phyloP scores from a whole-genome alignment of 352 stramenopile species.

The Globisporangium barbulae region DNA sequence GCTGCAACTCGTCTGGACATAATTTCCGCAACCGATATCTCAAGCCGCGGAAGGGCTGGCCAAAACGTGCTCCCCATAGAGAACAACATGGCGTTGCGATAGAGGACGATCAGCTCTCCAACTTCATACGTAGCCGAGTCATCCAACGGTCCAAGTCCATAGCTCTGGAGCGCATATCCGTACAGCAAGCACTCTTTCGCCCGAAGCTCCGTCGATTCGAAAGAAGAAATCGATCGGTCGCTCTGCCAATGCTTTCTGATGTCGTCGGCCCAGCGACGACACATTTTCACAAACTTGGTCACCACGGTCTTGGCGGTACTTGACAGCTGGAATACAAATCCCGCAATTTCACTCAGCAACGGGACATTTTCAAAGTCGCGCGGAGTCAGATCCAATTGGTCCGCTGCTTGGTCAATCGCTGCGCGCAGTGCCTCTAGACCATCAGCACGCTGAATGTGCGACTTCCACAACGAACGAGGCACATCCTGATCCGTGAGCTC shows the following conservation, averaged over 20 bases:
- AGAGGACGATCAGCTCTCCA: slow-evolving; percentile 46
- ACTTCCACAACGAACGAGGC: slow-evolving; percentile 34
- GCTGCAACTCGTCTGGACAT: slow-evolving; percentile 26
- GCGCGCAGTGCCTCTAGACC: slow-evolving; percentile 18
- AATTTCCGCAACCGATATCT: slow-evolving; percentile 25
- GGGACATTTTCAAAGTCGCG: slow-evolving; percentile 12
- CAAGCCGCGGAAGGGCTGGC: slow-evolving; percentile 1
- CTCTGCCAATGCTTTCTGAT: slow-evolving; percentile 8
- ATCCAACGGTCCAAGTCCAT: slow-evolving; percentile 13
- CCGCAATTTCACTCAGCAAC: slow-evolving; percentile 9
- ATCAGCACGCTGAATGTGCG: slow-evolving; percentile 24
- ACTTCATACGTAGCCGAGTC: slow-evolving; percentile 19
- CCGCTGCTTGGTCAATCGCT: slow-evolving; percentile 16
- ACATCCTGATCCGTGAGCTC: slow-evolving; percentile 27
- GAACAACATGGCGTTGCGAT: slow-evolving; percentile 29
- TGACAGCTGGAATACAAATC: slow-evolving; percentile 4
- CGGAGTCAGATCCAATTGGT: slow-evolving; percentile 1
- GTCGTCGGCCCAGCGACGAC: slow-evolving; percentile 6
- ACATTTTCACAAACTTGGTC: slow-evolving; percentile 11
- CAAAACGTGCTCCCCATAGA: background rate
- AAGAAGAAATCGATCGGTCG: slow-evolving; percentile 1
- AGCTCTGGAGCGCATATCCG: slow-evolving; percentile 35
- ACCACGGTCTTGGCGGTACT: background rate
- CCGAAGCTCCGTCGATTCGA: slow-evolving; percentile 12
- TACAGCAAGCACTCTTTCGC: slow-evolving; percentile 47